Percentiles rank a stretch among this genome's conserved stretches.
Conservation (phyloP, 2,329 filamentous ascomycete genomes). For the Aspergillus terreus region DNA sequence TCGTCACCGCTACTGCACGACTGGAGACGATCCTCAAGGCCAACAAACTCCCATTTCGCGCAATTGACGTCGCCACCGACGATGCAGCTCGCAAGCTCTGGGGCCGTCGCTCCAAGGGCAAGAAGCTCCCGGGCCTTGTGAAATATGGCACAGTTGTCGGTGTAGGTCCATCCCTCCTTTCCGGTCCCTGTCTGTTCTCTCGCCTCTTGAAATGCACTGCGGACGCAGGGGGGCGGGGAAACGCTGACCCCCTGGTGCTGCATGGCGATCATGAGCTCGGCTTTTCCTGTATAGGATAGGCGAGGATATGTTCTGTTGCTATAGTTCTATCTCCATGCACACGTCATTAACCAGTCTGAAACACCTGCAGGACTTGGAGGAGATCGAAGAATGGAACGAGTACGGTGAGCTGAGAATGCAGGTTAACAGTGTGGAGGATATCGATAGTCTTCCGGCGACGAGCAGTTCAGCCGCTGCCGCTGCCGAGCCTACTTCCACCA, state of each 20-base stretch:
- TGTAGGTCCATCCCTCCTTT: constrained; percentile 52
- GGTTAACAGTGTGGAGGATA: constrained; percentile 50
- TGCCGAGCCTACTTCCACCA: constrained; percentile 22
- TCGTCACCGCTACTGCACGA: constrained; percentile 91
- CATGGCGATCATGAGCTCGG: not conserved
- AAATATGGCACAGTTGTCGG: constrained; percentile 83
- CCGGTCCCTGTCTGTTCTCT: not conserved
- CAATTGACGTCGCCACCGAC: constrained; percentile 86
- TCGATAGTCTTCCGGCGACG: constrained; percentile 29
- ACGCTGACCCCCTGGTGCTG: not conserved
- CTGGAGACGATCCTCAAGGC: constrained; percentile 94
- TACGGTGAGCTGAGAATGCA: constrained; percentile 91
- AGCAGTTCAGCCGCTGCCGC: constrained; percentile 19
- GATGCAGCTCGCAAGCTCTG: constrained; percentile 84
- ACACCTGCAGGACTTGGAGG: constrained; percentile 70
- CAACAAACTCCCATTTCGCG: constrained; percentile 90
- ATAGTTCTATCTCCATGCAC: not conserved
- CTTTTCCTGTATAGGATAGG: too few species aligned
- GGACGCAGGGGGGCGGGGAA: not conserved
- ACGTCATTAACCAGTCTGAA: constrained; percentile 6
- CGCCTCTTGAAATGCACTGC: not conserved
- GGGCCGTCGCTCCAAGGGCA: constrained; percentile 77
- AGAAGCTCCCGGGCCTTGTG: constrained; percentile 84
- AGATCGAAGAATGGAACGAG: constrained; percentile 99
- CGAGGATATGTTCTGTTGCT: too few species aligned